Evolutionary conservation across 495 filamentous ascomycete genomes (phyloP), one percentile per base, ranked within the genome.

Genomic region (Gamarada debralockiae): DNA sequence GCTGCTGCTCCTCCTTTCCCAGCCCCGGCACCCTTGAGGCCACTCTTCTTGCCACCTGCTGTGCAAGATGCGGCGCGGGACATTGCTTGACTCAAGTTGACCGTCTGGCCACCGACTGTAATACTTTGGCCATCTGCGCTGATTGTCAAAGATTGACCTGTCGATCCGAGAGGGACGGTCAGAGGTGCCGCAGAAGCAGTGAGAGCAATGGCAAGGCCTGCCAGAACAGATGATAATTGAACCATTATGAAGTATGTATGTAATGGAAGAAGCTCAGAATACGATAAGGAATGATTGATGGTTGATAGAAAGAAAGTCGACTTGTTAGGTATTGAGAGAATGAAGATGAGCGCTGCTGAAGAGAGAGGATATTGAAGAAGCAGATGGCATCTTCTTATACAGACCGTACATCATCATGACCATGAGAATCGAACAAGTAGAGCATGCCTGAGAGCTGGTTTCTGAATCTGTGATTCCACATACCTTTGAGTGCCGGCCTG

Each of bases 51-150:
- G 8, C 31, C 31, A 34, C 31, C n/a, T 8, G 8, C 10, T 3
- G 9, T 27, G 47, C 38, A 51, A 9, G 13, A 33, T 2, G 15
- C n/a, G 17, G 9, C 5, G 14, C 2, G n/a, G n/a, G 6, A n/a
- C 14, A 54, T 27, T 2, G 17, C 43, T 39, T 47, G 23, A 18
- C 2, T 15, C 9, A 59, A 31, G 9, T 34, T 23, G 24, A 48
- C 40, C 13, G 41, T 29, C 21, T 46, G 41, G 22, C 31, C 24
- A 45, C 46, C 52, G 51, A 50, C 52, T 22, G 50, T 40, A 31
- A 38, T 37, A 12, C 15, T 31, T 33, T 40, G 17, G 18, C 54
- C 48, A 40, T 52, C 54, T 25, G 33, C 18, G 29, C 48, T 46
- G 29, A 57, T 40, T 3, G 53, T 33, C 10, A 50, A 18, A 24